phyloP scores from a whole-genome alignment of 2,329 filamentous ascomycete genomes.

The Plectosphaerella sp. region DNA sequence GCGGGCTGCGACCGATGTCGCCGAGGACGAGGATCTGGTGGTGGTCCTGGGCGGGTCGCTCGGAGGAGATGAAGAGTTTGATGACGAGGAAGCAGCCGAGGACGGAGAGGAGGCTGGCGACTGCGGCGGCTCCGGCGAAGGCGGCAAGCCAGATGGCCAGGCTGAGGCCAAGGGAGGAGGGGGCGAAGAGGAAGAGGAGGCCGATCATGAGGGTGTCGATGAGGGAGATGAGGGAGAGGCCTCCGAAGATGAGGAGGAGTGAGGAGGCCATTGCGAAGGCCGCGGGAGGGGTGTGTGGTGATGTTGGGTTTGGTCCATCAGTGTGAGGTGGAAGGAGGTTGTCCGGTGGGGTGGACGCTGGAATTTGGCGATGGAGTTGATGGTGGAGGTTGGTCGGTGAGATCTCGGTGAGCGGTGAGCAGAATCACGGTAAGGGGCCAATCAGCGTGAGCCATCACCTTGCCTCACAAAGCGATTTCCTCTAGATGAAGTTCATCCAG shows the following conservation, averaged over 20 bases:
- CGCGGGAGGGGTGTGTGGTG: no score
- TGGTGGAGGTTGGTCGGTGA: no score
- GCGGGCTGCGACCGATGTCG: slow-evolving; percentile 90
- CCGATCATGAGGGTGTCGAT: slow-evolving; percentile 5
- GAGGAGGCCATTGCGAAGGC: slow-evolving; percentile 14
- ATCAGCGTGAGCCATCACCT: no score
- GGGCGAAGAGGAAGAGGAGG: not conserved
- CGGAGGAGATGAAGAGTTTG: slow-evolving; percentile 9
- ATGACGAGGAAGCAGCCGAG: not conserved
- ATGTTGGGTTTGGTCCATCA: no score
- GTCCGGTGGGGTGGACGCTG: no score
- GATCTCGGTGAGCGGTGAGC: no score
- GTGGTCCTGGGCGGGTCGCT: slow-evolving; percentile 32
- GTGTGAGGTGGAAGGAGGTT: no score
- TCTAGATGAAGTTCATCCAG: no score
- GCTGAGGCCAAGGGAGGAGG: no score
- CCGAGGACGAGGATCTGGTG: slow-evolving; percentile 87
- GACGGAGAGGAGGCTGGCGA: slow-evolving; percentile 11
- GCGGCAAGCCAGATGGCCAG: slow-evolving; percentile 4
- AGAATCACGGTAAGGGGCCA: no score
- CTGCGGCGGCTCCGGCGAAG: slow-evolving; percentile 6
- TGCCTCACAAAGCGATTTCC: no score
- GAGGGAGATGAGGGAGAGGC: slow-evolving; percentile 8
- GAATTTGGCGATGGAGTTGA: no score
- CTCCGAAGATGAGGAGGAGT: slow-evolving; percentile 27